These are phyloP conservation scores for Emericellopsis terricola DNA, from an alignment of 495 filamentous ascomycete genomes.

Conservation along the genomic window DNA sequence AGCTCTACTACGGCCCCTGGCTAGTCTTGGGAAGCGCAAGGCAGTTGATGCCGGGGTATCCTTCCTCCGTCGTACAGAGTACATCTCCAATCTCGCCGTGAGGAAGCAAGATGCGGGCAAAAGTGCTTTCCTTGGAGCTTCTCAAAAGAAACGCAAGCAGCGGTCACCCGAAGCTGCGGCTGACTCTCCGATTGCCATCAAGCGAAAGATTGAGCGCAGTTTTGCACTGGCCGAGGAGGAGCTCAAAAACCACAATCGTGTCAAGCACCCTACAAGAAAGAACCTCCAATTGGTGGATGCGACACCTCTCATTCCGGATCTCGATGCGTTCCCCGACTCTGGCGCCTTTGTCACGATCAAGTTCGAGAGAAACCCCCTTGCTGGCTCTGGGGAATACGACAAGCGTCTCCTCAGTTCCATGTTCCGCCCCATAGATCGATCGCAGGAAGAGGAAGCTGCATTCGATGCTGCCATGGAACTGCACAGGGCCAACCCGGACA, in stretches of 20 bases:
- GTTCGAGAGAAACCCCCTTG: slow-evolving; percentile 66
- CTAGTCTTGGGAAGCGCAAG: slow-evolving; percentile 63
- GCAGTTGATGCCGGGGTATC: slow-evolving; percentile 50
- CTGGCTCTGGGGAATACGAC: slow-evolving; percentile 44
- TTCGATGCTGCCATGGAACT: slow-evolving; percentile 35
- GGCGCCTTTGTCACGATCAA: slow-evolving; percentile 79
- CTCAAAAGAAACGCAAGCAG: slow-evolving; percentile 13
- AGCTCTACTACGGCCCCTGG: slow-evolving; percentile 57
- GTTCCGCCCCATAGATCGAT: slow-evolving; percentile 43
- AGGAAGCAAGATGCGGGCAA: slow-evolving; percentile 12
- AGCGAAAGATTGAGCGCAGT: slow-evolving; percentile 62
- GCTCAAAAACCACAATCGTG: slow-evolving; percentile 49
- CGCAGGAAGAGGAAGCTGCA: slow-evolving; percentile 28
- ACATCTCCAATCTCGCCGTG: slow-evolving; percentile 51
- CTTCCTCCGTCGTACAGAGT: slow-evolving; percentile 91
- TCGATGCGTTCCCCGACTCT: slow-evolving; percentile 73
- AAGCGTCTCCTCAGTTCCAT: slow-evolving; percentile 64
- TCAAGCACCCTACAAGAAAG: slow-evolving; percentile 71
- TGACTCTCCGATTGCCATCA: slow-evolving; percentile 65
- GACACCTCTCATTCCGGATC: slow-evolving; percentile 71
- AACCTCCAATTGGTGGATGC: slow-evolving; percentile 59
- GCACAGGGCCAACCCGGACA: slow-evolving; percentile 41
- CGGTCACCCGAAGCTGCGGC: slow-evolving; percentile 32
- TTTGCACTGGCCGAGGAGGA: slow-evolving; percentile 58
- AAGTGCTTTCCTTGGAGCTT: slow-evolving; percentile 10